phyloP scores from a whole-genome alignment of 345 rosid genomes.

The Eucalyptus marginata region DNA sequence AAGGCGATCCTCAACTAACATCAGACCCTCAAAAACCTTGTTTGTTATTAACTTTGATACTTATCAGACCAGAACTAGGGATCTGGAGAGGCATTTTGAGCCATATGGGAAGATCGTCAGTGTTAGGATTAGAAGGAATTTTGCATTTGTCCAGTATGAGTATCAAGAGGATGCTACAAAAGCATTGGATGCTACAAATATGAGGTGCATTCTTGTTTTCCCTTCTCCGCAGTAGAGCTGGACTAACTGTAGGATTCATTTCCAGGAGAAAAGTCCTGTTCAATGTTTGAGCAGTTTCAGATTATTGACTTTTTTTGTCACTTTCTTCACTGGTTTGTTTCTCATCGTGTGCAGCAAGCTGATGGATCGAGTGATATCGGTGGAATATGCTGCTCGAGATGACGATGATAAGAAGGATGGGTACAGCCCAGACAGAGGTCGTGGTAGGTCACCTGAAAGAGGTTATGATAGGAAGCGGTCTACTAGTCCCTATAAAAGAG shows the following conservation, averaged over 20 bases:
- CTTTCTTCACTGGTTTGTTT: background rate
- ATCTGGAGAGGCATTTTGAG: conserved; percentile 90
- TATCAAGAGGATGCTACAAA: conserved; percentile 77
- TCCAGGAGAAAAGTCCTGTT: background rate
- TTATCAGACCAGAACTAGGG: conserved; percentile 65
- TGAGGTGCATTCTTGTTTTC: conserved; percentile 31
- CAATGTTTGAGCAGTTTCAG: background rate
- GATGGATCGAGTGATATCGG: conserved; percentile 79
- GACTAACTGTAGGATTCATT: background rate
- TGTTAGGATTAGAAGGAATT: conserved; percentile 90
- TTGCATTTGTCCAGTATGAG: conserved; percentile 92
- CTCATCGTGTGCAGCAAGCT: conserved; percentile 54
- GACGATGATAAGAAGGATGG: conserved; percentile 69
- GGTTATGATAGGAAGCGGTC: conserved; percentile 51
- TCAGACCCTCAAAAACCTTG: conserved; percentile 82
- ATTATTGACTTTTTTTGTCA: background rate
- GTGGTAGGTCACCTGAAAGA: conserved; percentile 71
- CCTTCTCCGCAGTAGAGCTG: background rate
- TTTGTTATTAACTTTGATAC: conserved; percentile 97
- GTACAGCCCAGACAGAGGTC: conserved; percentile 60
- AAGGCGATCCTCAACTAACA: conserved; percentile 49
- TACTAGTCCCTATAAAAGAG: conserved; percentile 74
- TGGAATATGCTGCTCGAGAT: conserved; percentile 90
- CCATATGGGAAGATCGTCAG: conserved; percentile 83
- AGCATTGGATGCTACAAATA: conserved; percentile 75